Conservation (phyloP, 805 yeast genomes). For the Dipodascus geniculatus region DNA sequence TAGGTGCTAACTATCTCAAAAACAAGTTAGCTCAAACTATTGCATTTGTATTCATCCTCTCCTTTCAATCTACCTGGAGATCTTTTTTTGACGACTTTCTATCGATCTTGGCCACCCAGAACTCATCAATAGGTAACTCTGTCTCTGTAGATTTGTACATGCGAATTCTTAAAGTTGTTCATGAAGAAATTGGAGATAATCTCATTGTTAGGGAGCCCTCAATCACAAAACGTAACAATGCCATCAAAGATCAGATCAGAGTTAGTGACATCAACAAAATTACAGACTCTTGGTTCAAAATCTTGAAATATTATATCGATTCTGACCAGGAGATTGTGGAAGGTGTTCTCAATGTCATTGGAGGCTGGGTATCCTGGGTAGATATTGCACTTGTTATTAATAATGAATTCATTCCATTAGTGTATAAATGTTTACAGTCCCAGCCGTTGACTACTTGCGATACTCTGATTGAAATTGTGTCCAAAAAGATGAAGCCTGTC, state of each 20-base stretch:
- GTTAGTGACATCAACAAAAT: constrained; percentile 57
- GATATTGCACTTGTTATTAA: constrained; percentile 62
- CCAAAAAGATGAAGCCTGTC: constrained; percentile 68
- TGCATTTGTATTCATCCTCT: constrained; percentile 37
- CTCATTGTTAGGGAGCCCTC: constrained; percentile 55
- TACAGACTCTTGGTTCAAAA: constrained; percentile 55
- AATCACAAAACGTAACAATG: constrained; percentile 50
- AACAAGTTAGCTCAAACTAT: constrained; percentile 49
- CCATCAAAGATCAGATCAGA: constrained; percentile 74
- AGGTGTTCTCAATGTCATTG: constrained; percentile 53
- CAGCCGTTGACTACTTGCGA: constrained; percentile 42
- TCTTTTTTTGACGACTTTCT: constrained; percentile 40
- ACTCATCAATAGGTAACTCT: constrained; percentile 24
- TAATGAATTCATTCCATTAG: constrained; percentile 47
- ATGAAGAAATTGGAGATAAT: constrained; percentile 89
- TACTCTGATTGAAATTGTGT: constrained; percentile 50
- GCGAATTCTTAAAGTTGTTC: constrained; percentile 63
- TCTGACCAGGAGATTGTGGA: constrained; percentile 34
- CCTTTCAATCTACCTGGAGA: constrained; percentile 40
- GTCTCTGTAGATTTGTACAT: constrained; percentile 58
- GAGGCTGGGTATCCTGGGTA: constrained; percentile 88
- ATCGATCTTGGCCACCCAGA: constrained; percentile 24
- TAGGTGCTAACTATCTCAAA: constrained; percentile 30
- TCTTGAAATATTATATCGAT: constrained; percentile 31
- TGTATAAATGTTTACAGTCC: constrained; percentile 27